Conservation (phyloP, 1,284 basidiomycete species). For the Retiboletus flavoniger region DNA sequence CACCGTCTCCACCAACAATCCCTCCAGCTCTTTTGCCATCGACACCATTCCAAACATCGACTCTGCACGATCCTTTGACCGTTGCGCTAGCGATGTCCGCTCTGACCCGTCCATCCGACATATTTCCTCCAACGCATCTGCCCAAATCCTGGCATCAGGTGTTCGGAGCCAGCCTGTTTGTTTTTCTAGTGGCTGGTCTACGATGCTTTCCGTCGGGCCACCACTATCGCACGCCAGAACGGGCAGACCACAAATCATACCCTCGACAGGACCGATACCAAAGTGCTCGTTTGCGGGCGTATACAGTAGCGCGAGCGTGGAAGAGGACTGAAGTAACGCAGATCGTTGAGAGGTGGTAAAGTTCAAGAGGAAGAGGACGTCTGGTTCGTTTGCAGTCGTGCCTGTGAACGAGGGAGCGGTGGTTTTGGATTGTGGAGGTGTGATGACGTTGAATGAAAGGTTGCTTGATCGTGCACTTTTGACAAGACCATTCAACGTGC, state of each 20-base stretch:
- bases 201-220: slow-evolving; percentile 88
- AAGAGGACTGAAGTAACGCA: slow-evolving; percentile 64
- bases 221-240: slow-evolving; percentile 89
- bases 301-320: slow-evolving; percentile 79
- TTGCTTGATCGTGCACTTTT: slow-evolving; percentile 50
- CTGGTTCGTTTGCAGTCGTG: slow-evolving; percentile 41
- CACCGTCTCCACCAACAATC: slow-evolving; percentile 51
- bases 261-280: slow-evolving; percentile 95
- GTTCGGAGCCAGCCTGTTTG: slow-evolving; percentile 66
- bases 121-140: slow-evolving; percentile 63
- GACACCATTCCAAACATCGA: slow-evolving; percentile 59
- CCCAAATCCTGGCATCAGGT: slow-evolving; percentile 67
- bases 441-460: slow-evolving; percentile 55
- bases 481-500: slow-evolving; percentile 60
- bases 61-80: slow-evolving; percentile 60
- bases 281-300: slow-evolving; percentile 97
- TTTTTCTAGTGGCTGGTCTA: slow-evolving; percentile 48
- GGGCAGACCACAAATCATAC: slow-evolving; percentile 89
- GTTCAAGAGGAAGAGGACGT: slow-evolving; percentile 84
- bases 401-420: slow-evolving; percentile 40
- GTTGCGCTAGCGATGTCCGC: slow-evolving; percentile 47
- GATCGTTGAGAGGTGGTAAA: slow-evolving; percentile 80
- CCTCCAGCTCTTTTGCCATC: slow-evolving; percentile 68
- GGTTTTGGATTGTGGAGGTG: slow-evolving; percentile 40
- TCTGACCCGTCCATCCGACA: slow-evolving; percentile 49